Base-by-base conservation (phyloP, 345 rosid species). In the Anastatica hierochuntica region DNA sequence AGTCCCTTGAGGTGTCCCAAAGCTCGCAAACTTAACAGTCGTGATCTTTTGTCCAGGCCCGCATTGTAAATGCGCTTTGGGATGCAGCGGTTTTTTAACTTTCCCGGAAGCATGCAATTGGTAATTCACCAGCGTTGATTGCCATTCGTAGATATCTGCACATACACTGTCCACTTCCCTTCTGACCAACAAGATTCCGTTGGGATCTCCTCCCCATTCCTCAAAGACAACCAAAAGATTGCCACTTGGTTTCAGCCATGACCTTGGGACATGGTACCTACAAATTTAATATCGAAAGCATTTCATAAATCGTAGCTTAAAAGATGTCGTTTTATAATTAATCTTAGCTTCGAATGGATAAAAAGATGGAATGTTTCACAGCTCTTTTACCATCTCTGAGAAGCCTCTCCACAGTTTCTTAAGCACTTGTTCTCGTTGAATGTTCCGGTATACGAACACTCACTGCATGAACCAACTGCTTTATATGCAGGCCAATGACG, bases 181-280 rank as follows among this genome's bases (percentile, higher is more conserved):
- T 61, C 94, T 79, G 12, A 88, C 97, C 73, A 94, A 51, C 14
- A 85, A 67, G 55, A 94, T 83, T 10, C 87, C 89, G 26, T 85
- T 88, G 0, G 99, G 99, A 33, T 94, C 83, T 49, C 99, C 97
- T 35, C 99, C 99, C 90, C 87, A 88, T 76, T 94, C 99, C 69
- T 94, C 99, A 53, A 88, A 88, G 60, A 88, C 94, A 58, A 94
- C 97, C 69, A 94, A 50, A 63, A 94, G 69, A 72, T 94, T 94
- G 48, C 87, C 94, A 1, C 67, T 75, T 35, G 99, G 95, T 44
- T 79, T 76, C 43, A 94, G 87, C 99, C 99, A 94, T 0, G 95
- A 85, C 34, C 66, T 79, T 47, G 99, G 99, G 31, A 88, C 79
- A 20, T 88, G 99, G 52, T 94, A 94, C 95, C 97, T 90, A 62